Evolutionary conservation across 345 rosid genomes (phyloP).

Genomic region (Turritis glabra): DNA sequence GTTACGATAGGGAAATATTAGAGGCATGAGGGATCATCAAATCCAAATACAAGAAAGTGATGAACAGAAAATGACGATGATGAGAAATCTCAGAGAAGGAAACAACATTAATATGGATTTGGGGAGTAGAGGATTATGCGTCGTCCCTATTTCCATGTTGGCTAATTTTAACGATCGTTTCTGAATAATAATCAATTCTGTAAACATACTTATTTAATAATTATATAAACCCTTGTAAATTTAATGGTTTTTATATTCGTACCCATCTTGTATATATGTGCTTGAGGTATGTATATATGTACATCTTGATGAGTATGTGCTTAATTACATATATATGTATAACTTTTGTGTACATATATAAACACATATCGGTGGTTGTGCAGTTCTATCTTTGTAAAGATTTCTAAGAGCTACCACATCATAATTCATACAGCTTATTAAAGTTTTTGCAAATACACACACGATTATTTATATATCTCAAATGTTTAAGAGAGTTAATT

Average conservation of each 20-base stretch:
- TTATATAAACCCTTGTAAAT: conserved; percentile 14
- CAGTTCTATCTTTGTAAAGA: conserved; percentile 9
- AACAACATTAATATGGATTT: conserved; percentile 43
- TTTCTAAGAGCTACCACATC: background rate
- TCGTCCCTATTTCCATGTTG: conserved; percentile 78
- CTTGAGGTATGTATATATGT: conserved; percentile 26
- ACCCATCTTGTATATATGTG: conserved; percentile 25
- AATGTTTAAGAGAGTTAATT: background rate
- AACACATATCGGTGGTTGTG: conserved; percentile 21
- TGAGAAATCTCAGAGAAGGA: conserved; percentile 20
- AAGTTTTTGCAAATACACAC: background rate
- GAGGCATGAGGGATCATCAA: conserved; percentile 24
- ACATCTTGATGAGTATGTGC: conserved; percentile 8
- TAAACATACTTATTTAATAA: background rate
- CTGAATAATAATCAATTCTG: conserved; percentile 4
- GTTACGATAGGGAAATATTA: conserved; percentile 30
- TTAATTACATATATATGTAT: conserved; percentile 8
- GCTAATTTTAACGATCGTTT: conserved; percentile 56
- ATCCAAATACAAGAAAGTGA: conserved; percentile 30
- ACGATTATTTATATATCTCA: background rate
- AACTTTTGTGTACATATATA: conserved; percentile 15
- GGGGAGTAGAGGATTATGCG: conserved; percentile 72
- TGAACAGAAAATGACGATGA: conserved; percentile 20
- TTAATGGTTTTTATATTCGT: conserved; percentile 17
- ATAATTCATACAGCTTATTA: conserved; percentile 17